Conservation (phyloP, 176 grass and related monocot genomes). For the Panicum miliaceum region DNA sequence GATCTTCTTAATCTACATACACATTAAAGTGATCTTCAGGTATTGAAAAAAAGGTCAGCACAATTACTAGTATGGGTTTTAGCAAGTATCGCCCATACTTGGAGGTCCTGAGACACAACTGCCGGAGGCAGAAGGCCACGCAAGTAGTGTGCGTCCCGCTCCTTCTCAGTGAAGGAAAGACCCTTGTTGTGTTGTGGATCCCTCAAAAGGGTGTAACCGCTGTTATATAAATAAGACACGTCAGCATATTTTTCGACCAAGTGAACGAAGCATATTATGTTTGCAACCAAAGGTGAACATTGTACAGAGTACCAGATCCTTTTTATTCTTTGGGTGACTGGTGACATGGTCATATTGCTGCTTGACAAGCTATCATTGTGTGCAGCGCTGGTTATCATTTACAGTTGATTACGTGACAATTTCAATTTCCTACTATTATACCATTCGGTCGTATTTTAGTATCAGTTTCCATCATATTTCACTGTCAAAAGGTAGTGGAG, state of each 20-base stretch:
- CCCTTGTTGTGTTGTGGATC: conserved; percentile 98
- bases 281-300: neutral
- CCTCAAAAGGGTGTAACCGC: conserved; percentile 86
- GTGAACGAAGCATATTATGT: neutral
- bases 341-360: neutral
- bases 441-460: neutral
- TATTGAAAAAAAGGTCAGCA: neutral
- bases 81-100: conserved; percentile 48
- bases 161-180: conserved; percentile 75
- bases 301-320: neutral
- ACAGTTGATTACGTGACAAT: neutral
- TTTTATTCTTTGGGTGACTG: neutral
- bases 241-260: conserved; percentile 43
- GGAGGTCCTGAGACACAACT: conserved; percentile 74
- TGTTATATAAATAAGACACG: conserved; percentile 41
- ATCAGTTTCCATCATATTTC: conserved; percentile 24
- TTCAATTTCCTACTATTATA: neutral
- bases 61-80: conserved; percentile 21
- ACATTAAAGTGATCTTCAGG: conserved; percentile 28
- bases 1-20: conserved; percentile 76
- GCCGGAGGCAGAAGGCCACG: conserved; percentile 92
- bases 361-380: neutral
- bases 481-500: conserved; percentile 29
- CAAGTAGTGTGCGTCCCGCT: conserved; percentile 92
- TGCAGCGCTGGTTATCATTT: neutral